These are phyloP conservation scores for Grosmannia huntii DNA, from an alignment of 2,329 filamentous ascomycete species.

Conservation along the genomic window DNA sequence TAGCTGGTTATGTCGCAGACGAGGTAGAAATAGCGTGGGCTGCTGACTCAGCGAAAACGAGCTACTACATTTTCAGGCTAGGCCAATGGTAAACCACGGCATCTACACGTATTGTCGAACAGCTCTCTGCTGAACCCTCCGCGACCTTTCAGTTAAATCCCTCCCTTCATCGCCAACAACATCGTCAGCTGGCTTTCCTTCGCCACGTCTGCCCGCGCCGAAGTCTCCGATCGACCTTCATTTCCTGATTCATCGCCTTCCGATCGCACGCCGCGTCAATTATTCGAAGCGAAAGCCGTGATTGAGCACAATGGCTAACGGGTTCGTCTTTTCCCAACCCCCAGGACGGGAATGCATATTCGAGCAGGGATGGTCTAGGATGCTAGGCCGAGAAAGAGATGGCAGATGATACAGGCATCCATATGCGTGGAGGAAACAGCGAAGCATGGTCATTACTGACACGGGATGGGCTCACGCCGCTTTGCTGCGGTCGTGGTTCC, in stretches of 20 bases:
- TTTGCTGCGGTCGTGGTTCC: neutral
- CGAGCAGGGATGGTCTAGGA: neutral
- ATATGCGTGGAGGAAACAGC: too few species aligned
- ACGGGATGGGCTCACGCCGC: neutral
- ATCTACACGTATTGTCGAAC: neutral
- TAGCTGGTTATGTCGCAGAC: too few species aligned
- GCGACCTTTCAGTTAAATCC: conserved; percentile 1
- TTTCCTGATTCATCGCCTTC: neutral
- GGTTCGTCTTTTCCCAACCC: conserved; percentile 6
- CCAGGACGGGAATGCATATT: neutral
- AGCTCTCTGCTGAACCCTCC: neutral
- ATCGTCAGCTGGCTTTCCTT: neutral
- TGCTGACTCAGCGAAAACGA: neutral
- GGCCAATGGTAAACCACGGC: neutral
- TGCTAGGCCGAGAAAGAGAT: neutral
- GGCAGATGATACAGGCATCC: neutral
- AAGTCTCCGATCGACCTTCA: neutral
- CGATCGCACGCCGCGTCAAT: neutral
- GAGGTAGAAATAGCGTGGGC: too few species aligned
- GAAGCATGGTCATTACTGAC: too few species aligned
- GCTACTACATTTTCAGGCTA: neutral
- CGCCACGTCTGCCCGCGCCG: too few species aligned
- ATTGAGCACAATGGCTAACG: conserved; percentile 11
- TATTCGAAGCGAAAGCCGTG: neutral
- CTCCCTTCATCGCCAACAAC: conserved; percentile 3